These are phyloP conservation scores for Barnettozyma sucrosica DNA, from an alignment of 805 yeast genomes.

Conservation along the genomic window DNA sequence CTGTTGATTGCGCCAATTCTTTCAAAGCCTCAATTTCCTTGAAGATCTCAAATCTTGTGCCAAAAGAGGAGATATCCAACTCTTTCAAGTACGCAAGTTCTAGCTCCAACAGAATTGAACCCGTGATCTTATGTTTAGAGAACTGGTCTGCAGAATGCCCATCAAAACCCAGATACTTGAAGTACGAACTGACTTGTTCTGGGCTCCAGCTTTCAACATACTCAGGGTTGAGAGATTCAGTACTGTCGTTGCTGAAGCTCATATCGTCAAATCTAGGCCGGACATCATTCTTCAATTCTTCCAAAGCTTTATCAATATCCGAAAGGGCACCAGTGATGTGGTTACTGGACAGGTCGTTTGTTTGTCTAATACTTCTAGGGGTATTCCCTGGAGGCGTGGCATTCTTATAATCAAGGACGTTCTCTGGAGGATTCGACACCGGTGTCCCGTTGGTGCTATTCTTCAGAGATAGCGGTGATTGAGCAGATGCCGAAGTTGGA, in stretches of 20 bases:
- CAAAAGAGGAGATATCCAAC: slow-evolving; percentile 86
- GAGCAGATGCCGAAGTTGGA: slow-evolving; percentile 18
- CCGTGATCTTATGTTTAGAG: slow-evolving; percentile 83
- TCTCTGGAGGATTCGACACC: background rate
- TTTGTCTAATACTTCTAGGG: background rate
- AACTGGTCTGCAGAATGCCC: slow-evolving; percentile 70
- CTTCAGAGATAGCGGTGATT: slow-evolving; percentile 15
- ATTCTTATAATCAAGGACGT: slow-evolving; percentile 2
- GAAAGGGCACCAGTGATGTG: slow-evolving; percentile 51
- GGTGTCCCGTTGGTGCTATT: slow-evolving; percentile 1
- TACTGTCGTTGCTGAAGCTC: slow-evolving; percentile 13
- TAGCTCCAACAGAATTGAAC: slow-evolving; percentile 75
- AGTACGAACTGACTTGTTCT: slow-evolving; percentile 74
- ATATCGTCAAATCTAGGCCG: slow-evolving; percentile 11
- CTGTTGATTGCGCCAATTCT: slow-evolving; percentile 17
- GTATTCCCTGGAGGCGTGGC: background rate
- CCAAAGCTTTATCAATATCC: slow-evolving; percentile 69
- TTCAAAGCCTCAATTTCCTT: slow-evolving; percentile 76
- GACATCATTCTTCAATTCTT: slow-evolving; percentile 45
- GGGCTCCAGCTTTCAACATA: slow-evolving; percentile 73
- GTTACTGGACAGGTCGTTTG: slow-evolving; percentile 11
- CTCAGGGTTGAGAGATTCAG: slow-evolving; percentile 38
- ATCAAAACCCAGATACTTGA: slow-evolving; percentile 69
- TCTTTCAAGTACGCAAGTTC: slow-evolving; percentile 86
- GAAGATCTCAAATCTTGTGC: slow-evolving; percentile 87